Conservation (phyloP, 2,329 filamentous ascomycete species). For the Penicillium polonicum region DNA sequence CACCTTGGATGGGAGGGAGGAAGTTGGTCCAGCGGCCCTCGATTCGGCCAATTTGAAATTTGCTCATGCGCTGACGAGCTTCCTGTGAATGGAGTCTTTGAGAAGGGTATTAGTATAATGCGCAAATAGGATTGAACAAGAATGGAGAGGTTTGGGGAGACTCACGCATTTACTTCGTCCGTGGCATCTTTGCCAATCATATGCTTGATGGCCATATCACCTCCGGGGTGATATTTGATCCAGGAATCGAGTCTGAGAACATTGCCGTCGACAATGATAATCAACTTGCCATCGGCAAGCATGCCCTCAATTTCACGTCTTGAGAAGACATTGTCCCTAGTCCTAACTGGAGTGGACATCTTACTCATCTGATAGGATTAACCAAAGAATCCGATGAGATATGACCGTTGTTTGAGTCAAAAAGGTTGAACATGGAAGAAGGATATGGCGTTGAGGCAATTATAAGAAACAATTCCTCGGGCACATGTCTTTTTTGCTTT, state of each 20-base stretch:
- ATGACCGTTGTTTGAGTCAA: background rate
- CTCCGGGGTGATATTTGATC: conserved; percentile 86
- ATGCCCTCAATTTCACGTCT: conserved; percentile 65
- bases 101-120: conserved; percentile 17
- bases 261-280: conserved; percentile 76
- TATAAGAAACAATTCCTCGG: background rate
- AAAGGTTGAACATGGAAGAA: background rate
- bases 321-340: conserved; percentile 20
- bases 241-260: conserved; percentile 85
- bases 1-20: conserved; percentile 83
- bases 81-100: conserved; percentile 76
- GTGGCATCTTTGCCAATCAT: conserved; percentile 92
- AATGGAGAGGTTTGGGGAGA: conserved; percentile 17
- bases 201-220: conserved; percentile 81
- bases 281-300: conserved; percentile 73
- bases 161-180: conserved; percentile 84
- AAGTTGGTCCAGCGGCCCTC: conserved; percentile 83
- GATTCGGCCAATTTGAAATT: conserved; percentile 76
- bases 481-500: background rate
- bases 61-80: conserved; percentile 69
- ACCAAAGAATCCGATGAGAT: background rate
- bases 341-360: background rate
- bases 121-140: background rate
- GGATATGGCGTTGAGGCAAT: background rate
- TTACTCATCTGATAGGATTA: conserved; percentile 4